A percentile compares a stretch with the other conserved stretches of the same genome.
Conservation (phyloP, 305 asterid genomes). For the Fraxinus paxiana region DNA sequence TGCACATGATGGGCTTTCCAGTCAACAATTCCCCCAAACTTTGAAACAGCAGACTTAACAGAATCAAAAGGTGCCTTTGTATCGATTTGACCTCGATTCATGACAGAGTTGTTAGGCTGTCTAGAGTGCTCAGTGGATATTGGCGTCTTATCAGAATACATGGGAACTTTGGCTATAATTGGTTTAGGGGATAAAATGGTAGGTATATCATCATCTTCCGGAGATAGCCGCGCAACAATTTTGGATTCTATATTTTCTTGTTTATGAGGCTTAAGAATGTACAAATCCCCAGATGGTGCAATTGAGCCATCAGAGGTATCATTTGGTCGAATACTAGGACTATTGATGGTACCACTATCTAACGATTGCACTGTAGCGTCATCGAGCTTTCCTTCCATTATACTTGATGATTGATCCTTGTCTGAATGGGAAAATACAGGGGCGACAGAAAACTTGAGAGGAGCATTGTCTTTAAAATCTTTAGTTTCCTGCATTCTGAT, state of each 20-base stretch:
- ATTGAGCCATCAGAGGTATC: conserved; percentile 25
- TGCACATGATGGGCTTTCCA: conserved; percentile 95
- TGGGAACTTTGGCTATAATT: conserved; percentile 42
- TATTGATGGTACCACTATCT: neutral
- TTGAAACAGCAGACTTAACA: conserved; percentile 91
- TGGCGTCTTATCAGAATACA: conserved; percentile 21
- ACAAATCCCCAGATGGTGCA: conserved; percentile 16
- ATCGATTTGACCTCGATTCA: conserved; percentile 52
- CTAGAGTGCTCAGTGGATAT: conserved; percentile 23
- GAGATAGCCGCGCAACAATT: conserved; percentile 32
- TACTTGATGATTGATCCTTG: conserved; percentile 36
- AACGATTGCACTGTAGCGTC: conserved; percentile 14
- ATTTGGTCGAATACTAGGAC: conserved; percentile 12
- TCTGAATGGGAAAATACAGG: conserved; percentile 32
- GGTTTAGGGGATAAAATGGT: conserved; percentile 28
- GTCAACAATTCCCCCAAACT: conserved; percentile 93
- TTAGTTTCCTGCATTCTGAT: conserved; percentile 59
- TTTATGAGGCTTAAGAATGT: conserved; percentile 5
- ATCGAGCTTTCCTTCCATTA: neutral
- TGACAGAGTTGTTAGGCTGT: conserved; percentile 23
- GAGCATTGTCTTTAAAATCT: conserved; percentile 30
- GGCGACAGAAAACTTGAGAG: conserved; percentile 34
- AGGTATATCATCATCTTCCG: conserved; percentile 35
- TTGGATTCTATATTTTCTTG: conserved; percentile 11
- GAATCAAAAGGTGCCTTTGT: conserved; percentile 85